Base-by-base conservation (phyloP, 495 filamentous ascomycete genomes). In the Penicillium paradoxum region DNA sequence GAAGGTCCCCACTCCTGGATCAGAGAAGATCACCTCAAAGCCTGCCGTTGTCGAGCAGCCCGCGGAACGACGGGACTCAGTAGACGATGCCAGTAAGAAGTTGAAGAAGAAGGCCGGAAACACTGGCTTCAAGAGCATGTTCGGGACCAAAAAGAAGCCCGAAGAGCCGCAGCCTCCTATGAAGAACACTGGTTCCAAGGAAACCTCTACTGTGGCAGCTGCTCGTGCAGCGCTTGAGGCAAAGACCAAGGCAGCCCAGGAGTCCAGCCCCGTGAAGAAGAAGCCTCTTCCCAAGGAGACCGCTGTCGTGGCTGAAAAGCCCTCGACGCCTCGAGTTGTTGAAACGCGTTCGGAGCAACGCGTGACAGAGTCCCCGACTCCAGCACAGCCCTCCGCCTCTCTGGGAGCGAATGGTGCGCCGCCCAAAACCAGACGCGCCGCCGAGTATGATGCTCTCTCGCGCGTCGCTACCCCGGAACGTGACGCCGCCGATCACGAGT, bases 381-480 rank as follows among this genome's bases (percentile, higher is more conserved):
- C 34, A 7, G 22, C 43, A n/a, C 43, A 25, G 27, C 44, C 51
- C 6, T 32, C 44, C 14, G 6, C 47, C n/a, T 33, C 56, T 18
- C 39, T 47, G 9, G 41, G 45, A 8, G 65, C 65, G 24, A 60
- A 45, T 30, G 54, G 58, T 60, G 70, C 64, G 64, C 68, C 61
- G 59, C 75, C 37, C 71, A 81, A 57, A 73, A 81, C 62, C 72
- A 78, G 47, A 67, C 80, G 56, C 25, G 68, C 67, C 11, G 63
- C 75, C 27, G 77, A 80, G 44, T 72, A 73, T 30, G 79, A 84
- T 39, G 70, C 73, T 46, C 65, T 79, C 14, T 87, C 84, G 13
- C 81, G 80, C 37, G 77, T 85, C 25, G 81, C 77, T 61, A 83
- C 85, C 4, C 76, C 77, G 22, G 89, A 92, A 59, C 80, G 82